These are phyloP conservation scores for Aspergillus homomorphus DNA, from an alignment of 495 filamentous ascomycete species.

Conservation along the genomic window DNA sequence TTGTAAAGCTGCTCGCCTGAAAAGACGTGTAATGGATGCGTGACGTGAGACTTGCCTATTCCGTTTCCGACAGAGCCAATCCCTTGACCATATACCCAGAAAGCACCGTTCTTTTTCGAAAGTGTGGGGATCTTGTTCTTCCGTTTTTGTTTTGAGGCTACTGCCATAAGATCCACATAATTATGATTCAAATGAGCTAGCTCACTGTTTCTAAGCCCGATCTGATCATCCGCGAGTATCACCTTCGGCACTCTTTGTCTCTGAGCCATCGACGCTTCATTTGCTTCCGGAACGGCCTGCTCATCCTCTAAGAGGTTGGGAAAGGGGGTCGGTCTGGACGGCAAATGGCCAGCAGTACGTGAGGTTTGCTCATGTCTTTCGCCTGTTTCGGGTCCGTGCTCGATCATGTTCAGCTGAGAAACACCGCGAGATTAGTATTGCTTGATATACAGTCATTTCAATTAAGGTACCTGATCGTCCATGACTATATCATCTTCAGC, in stretches of 20 bases:
- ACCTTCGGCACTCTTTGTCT: slow-evolving; percentile 21
- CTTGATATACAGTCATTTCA: slow-evolving; percentile 3
- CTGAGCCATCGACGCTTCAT: slow-evolving; percentile 19
- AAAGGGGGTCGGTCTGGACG: not conserved
- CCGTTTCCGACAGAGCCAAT: slow-evolving; percentile 56
- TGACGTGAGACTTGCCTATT: slow-evolving; percentile 34
- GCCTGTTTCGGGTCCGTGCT: slow-evolving; percentile 13
- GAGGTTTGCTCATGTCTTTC: not conserved
- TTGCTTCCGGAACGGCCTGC: not conserved
- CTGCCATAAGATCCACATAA: slow-evolving; percentile 55
- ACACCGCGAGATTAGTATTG: not conserved
- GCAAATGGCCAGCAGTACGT: not conserved
- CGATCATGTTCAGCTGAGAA: not conserved
- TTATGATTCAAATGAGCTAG: slow-evolving; percentile 57
- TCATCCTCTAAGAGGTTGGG: not conserved
- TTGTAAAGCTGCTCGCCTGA: slow-evolving; percentile 52
- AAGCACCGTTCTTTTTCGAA: slow-evolving; percentile 55
- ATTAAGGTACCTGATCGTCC: slow-evolving; percentile 23
- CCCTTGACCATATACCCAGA: slow-evolving; percentile 52
- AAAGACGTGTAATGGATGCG: slow-evolving; percentile 51
- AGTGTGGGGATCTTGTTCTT: slow-evolving; percentile 35
- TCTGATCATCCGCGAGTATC: slow-evolving; percentile 24
- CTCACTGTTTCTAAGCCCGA: slow-evolving; percentile 48
- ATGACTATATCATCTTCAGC: slow-evolving; percentile 13
- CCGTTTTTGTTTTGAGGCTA: slow-evolving; percentile 41